Percentiles rank a stretch among this genome's conserved stretches.
phyloP scores from a whole-genome alignment of 2,329 filamentous ascomycete species.

The Septoria petroselini region DNA sequence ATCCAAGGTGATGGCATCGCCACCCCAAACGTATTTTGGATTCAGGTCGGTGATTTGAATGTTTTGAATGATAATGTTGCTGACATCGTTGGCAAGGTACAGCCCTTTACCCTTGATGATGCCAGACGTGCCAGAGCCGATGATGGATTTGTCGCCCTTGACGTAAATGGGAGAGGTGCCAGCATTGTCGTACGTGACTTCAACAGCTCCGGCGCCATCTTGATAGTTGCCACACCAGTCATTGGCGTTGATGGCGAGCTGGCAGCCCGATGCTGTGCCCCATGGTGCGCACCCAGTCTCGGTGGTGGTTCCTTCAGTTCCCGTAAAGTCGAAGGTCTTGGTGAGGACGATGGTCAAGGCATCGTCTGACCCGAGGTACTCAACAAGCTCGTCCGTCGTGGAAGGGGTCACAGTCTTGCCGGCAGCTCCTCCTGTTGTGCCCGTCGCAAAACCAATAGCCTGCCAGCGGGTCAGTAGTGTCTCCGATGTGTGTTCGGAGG shows the following conservation, averaged over 20 bases:
- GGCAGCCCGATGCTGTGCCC: conserved; percentile 43
- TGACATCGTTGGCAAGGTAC: conserved; percentile 39
- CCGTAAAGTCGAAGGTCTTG: conserved; percentile 55
- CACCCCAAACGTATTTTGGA: conserved; percentile 42
- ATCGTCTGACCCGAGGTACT: conserved; percentile 55
- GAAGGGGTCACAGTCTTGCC: conserved; percentile 40
- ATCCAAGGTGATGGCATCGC: conserved; percentile 41
- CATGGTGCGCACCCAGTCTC: conserved; percentile 56
- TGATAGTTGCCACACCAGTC: conserved; percentile 49
- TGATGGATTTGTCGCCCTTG: conserved; percentile 43
- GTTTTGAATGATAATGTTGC: conserved; percentile 56
- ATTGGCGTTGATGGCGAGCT: conserved; percentile 58
- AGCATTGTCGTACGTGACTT: conserved; percentile 54
- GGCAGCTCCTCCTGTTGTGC: conserved; percentile 59
- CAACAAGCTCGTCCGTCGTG: conserved; percentile 54
- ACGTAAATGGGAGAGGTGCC: conserved; percentile 46
- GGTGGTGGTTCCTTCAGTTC: conserved; percentile 53
- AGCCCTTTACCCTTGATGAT: conserved; percentile 46
- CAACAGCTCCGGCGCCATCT: conserved; percentile 12
- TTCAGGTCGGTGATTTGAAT: conserved; percentile 41
- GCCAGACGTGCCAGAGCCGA: conserved; percentile 42
- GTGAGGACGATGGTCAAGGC: conserved; percentile 58
- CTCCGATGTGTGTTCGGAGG: too few species aligned
- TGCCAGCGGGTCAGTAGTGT: too few species aligned
- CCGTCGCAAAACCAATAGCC: conserved; percentile 52